Evolutionary conservation across 2,329 filamentous ascomycete genomes (phyloP), one percentile per base, ranked within the genome.

Genomic region (Ophiostoma sp.): DNA sequence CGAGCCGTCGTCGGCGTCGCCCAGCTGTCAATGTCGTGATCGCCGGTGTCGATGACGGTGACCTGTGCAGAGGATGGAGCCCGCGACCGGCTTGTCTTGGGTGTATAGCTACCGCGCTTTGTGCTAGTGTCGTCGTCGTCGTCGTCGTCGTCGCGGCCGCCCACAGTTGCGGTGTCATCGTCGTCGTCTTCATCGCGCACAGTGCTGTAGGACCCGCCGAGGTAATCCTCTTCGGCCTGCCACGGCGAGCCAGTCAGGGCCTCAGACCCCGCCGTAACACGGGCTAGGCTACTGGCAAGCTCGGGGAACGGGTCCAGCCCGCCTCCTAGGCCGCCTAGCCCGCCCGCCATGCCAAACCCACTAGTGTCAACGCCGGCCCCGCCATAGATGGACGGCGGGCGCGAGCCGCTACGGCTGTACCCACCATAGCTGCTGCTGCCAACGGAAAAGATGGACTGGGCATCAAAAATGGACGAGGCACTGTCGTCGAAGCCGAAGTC

Each of bases 401-500:
- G 66, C 27, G 66, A 52, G 41, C 35, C 36, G 33, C 68, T 35
- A 3, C 65, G 65, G 65, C 65, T 67, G 39, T 67, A 68, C 35
- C 70, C 67, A 20, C 67, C n/a, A 64, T 67, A 39, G 33, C 13
- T 27, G 48, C 66, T 65, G 60, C 68, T 72, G 35, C 71, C 72
- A 3, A 72, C 68, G 0, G 72, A 72, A 23, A 73, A 73, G 48
- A 74, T 67, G 23, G 73, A 74, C 39, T 70, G 68, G 6, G 67
- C 67, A 67, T 81, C 80, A 69, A 80, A 76, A 62, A 83, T 75
- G 23, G 82, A 83, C 57, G 81, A 82, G 27, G 77, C 79, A 20
- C 35, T 67, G 72, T 84, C 83, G 73, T 84, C 83, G 70, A 81
- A 82, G 73, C 79, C 82, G 68, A 84, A 82, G 67, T 83, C 81